Base-by-base conservation (phyloP, 331 rosid genomes). In the Stylosanthes scabra region DNA sequence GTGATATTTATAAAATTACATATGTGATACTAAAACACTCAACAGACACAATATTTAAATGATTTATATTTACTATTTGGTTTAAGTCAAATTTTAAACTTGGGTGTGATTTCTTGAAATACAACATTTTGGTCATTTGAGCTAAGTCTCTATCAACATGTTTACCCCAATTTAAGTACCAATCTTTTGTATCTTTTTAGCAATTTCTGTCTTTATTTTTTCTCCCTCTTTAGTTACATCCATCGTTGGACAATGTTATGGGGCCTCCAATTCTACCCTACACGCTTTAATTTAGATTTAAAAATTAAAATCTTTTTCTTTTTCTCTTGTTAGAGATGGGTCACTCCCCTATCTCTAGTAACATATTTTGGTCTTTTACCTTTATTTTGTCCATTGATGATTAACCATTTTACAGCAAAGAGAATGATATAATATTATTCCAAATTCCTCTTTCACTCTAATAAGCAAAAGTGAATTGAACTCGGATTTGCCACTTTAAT, bases 381-480 rank as follows among this genome's bases (percentile, higher is more conserved):
- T 60, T 7, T 13, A 31, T 31, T 31, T 31, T 31, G 37, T 6
- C 57, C 47, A 3, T 9, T 40, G 47, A 29, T 60, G 57, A 31
- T 61, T 28, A 60, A 14, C 63, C 15, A 37, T 54, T 83, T 44
- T 13, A 27, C 78, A 47, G 7, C 57, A 58, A 68, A 34, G 16
- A 63, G 70, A 29, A 41, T 41, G 62, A 69, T 31, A 31, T 12
- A 56, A 78, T n/a, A 6, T n/a, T 51, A 78, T 31, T 34, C 25
- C 39, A 64, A 16, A 54, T 11, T 55, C 45, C 16, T 11, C 39
- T 70, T 65, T 78, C 56, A 41, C 62, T 46, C 14, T 44, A n/a
- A n/a, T 3, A 27, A 56, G 49, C 44, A 45, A 45, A 70, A 44
- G 76, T 20, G 71, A 68, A 63, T 68, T 62, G 39, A 70, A 84